A percentile compares a stretch with the other conserved stretches of the same genome.
These are phyloP conservation scores for Bonia amplexicaulis DNA, from an alignment of 176 grass and related monocot genomes.

Conservation along the genomic window DNA sequence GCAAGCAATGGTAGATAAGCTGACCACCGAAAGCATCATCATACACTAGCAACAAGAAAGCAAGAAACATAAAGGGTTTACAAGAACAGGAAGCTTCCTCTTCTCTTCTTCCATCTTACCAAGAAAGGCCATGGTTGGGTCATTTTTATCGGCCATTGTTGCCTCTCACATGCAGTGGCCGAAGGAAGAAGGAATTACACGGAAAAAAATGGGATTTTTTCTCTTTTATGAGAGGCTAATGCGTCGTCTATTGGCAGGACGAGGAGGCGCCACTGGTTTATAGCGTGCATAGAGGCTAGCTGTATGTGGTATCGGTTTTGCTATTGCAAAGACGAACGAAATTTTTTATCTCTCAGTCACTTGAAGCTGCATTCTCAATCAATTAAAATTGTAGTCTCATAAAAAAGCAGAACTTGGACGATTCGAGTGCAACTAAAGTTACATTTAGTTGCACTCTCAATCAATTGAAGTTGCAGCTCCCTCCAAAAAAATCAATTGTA, in stretches of 20 bases:
- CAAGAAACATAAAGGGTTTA: neutral
- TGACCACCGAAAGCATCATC: neutral
- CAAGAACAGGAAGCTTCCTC: neutral
- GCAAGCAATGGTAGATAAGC: neutral
- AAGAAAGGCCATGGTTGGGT: constrained; percentile 24
- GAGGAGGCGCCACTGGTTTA: neutral
- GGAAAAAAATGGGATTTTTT: neutral
- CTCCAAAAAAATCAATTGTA: no score
- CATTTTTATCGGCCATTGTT: neutral
- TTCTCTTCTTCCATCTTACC: constrained; percentile 12
- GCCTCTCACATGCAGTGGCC: neutral
- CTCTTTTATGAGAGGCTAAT: neutral
- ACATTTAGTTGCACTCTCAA: no score
- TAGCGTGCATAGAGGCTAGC: neutral
- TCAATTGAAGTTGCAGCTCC: no score
- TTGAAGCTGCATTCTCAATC: no score
- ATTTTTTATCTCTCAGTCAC: no score
- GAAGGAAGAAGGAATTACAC: no score
- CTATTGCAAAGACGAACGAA: no score
- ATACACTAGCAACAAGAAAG: neutral
- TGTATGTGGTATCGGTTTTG: neutral
- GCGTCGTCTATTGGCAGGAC: constrained; percentile 11
- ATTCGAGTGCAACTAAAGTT: no score
- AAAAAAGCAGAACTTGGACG: no score
- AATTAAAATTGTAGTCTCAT: no score